These are phyloP conservation scores for Tulasnella sp. DNA, from an alignment of 768 basidiomycete genomes.

Conservation along the genomic window DNA sequence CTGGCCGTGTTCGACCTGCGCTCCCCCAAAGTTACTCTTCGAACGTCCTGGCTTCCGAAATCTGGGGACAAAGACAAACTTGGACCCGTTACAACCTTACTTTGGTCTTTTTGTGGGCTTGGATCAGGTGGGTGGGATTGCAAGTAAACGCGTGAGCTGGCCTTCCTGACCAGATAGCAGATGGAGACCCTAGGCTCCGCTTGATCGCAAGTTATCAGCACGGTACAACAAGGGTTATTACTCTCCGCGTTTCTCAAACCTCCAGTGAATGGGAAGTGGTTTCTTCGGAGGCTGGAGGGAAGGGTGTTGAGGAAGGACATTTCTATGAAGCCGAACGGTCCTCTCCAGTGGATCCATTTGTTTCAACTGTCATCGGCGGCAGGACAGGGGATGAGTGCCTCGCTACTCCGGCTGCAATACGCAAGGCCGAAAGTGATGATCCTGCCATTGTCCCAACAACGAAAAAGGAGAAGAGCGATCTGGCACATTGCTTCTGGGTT, in stretches of 20 bases:
- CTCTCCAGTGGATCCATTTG: background rate
- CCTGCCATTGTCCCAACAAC: constrained; percentile 39
- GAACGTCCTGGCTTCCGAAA: constrained; percentile 42
- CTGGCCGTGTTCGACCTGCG: constrained; percentile 69
- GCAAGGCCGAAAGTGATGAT: constrained; percentile 44
- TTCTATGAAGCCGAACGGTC: constrained; percentile 2
- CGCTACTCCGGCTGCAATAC: constrained; percentile 34
- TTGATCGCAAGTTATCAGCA: constrained; percentile 58
- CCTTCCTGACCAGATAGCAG: constrained; percentile 40
- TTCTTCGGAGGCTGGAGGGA: background rate
- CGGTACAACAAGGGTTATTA: constrained; percentile 59
- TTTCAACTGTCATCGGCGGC: constrained; percentile 50
- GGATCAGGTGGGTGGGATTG: constrained; percentile 45
- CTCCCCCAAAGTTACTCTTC: constrained; percentile 62
- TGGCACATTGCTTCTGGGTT: constrained; percentile 45
- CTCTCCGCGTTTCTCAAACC: constrained; percentile 45
- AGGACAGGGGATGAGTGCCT: constrained; percentile 45
- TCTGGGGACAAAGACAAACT: constrained; percentile 42
- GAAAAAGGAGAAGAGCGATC: constrained; percentile 32
- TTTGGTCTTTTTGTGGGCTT: constrained; percentile 62
- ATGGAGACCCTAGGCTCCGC: constrained; percentile 46
- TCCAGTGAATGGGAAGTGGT: constrained; percentile 31
- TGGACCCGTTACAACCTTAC: constrained; percentile 50
- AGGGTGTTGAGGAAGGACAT: background rate
- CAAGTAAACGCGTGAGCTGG: background rate